Evolutionary conservation across 768 basidiomycete species (phyloP).

Genomic region (Tricholoma hemisulphureum): DNA sequence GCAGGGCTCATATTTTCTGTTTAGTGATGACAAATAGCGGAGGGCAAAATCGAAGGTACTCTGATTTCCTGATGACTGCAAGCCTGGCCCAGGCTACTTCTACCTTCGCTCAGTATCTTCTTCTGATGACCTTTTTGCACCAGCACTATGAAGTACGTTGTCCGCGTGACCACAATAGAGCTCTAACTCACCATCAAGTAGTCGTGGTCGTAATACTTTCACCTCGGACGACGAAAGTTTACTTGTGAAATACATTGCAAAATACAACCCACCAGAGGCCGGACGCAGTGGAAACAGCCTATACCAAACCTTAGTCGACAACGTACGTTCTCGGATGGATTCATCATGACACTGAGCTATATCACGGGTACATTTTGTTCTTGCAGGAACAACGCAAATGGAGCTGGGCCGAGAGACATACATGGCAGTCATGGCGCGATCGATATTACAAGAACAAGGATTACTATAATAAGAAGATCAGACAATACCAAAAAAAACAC

Average conservation of each 20-base stretch:
- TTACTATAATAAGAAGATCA: conserved; percentile 44
- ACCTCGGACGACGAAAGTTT: conserved; percentile 40
- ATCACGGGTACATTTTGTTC: neutral
- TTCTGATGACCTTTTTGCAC: neutral
- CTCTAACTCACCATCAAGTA: neutral
- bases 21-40: no score
- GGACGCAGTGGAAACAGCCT: conserved; percentile 48
- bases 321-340: conserved; percentile 39
- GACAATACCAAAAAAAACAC: conserved; percentile 36
- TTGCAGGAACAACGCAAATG: conserved; percentile 41
- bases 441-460: conserved; percentile 49
- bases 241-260: conserved; percentile 49
- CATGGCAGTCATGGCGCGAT: conserved; percentile 65
- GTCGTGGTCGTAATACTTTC: conserved; percentile 28
- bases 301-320: conserved; percentile 41
- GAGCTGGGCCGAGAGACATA: conserved; percentile 51
- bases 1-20: no score
- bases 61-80: no score
- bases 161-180: neutral
- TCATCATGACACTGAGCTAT: neutral
- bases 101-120: no score
- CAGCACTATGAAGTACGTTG: conserved; percentile 7
- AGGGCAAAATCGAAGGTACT: no score
- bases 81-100: no score
- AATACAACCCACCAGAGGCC: conserved; percentile 36